Evolutionary conservation across 352 stramenopile genomes (phyloP), one percentile per base, ranked within the genome.

Genomic region (Thraustotheca clavata): DNA sequence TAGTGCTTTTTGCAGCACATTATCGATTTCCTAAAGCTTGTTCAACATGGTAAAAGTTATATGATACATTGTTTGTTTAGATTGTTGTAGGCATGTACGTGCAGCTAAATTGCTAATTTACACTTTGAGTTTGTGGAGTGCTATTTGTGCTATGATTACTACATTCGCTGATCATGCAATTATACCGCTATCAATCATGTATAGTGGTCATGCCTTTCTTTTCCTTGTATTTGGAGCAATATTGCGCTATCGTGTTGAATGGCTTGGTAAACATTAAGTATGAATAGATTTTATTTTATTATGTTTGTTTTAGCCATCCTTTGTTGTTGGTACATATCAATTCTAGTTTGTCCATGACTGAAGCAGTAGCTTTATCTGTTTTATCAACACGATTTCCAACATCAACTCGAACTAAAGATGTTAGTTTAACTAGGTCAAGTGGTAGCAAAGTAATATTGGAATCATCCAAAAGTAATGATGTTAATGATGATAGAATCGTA

Each of bases 381-480:
- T 47, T 39, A 27, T 62, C 54, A n/a, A 62, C 50, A 1, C 54
- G 54, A 5, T 14, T 24, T 4, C 81, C 81, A n/a, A 91, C 59
- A 34, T 89, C 77, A 5, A 79, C 76, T n/a, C 79, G 76, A 9
- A 73, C 72, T 22, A 89, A 61, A 11, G 73, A 74, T 20, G 61
- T 59, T 18, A 91, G 69, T 1, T 71, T 71, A 18, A 85, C 79
- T 35, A 94, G 71, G 31, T 88, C 79, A 26, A 84, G 83, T 5
- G 84, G 80, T 33, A 94, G 47, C n/a, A 66, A 43, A 0, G 73
- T 75, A 22, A 94, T 59, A 3, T 65, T 59, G 7, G 76, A 76
- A 34, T 69, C 71, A 48, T 89, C 77, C 9, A 94, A 59, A 22
- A 91, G 68, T 18, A 94, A 72, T 8, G 83, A 89, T 40, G 84